Evolutionary conservation across 371 early-diverging fungal genomes (phyloP), one percentile per base, ranked within the genome.

Genomic region (Edhazardia aedis): DNA sequence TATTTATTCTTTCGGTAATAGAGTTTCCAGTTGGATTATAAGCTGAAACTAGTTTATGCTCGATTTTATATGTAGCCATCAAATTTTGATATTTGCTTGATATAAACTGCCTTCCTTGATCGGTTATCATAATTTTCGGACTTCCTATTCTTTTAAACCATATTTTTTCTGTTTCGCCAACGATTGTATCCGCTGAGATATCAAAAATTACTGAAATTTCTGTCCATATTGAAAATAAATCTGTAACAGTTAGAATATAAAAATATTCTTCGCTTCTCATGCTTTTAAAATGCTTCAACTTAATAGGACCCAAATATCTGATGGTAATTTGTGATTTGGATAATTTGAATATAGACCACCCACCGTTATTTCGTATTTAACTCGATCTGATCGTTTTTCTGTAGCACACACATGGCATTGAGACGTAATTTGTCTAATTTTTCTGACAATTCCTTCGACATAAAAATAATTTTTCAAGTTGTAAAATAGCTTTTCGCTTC

Each of bases 1-100:
- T 4, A 37, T 55, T 55, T 23, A 33, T 33, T 36, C 47, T 29
- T 37, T 55, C 47, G 1, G 45, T 1, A 2, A 55, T 30, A 1
- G 26, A 30, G 39, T 55, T 55, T 25, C 21, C 46, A 3, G 37
- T 38, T 18, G 55, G 55, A 18, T 29, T 55, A 23, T 55, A 47
- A 25, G 46, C 47, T 19, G 21, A 4, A 3, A 16, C 27, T 1
- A 39, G 1, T 6, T 27, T 37, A 19, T 55, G 55, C 28, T 55
- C 18, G 23, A 55, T 38, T 3, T 55, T 55, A 12, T n/a, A 9
- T 7, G 18, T 22, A 16, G 25, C 16, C 14, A 44, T 11, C 4
- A 47, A 47, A 38, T 6, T 39, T 33, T 2, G 1, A 24, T 47
- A 47, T 27, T 36, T 4, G 1, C 26, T 23, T 16, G 2, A 14